phyloP scores from a whole-genome alignment of 1,139 yeast genomes.

The Yamadazyma dushanensis region DNA sequence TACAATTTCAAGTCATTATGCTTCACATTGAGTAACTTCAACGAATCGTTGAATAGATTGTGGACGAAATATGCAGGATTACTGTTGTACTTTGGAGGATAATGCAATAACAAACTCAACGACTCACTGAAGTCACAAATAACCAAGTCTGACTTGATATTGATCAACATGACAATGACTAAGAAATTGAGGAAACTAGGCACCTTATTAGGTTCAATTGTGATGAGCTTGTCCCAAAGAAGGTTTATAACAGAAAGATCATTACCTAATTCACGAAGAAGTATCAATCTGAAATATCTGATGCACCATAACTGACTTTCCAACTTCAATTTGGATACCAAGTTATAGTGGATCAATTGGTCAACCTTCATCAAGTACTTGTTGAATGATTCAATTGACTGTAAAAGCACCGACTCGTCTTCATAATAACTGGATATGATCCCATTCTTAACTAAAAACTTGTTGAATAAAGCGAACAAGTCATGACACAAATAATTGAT shows the following conservation, averaged over 20 bases:
- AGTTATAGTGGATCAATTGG: constrained; percentile 44
- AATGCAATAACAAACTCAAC: constrained; percentile 57
- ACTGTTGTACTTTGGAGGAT: constrained; percentile 36
- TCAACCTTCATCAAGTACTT: constrained; percentile 48
- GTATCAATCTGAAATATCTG: constrained; percentile 58
- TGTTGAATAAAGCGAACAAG: constrained; percentile 45
- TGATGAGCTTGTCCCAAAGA: constrained; percentile 61
- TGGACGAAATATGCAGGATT: constrained; percentile 21
- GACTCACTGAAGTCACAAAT: constrained; percentile 65
- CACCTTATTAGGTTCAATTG: constrained; percentile 26
- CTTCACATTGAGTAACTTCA: constrained; percentile 27
- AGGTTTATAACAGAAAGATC: constrained; percentile 41
- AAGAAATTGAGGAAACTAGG: constrained; percentile 50
- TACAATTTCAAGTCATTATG: constrained; percentile 42
- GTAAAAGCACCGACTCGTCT: constrained; percentile 38
- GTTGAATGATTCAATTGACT: constrained; percentile 49
- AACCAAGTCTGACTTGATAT: constrained; percentile 48
- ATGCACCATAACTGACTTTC: constrained; percentile 70
- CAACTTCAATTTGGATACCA: constrained; percentile 47
- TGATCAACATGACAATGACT: constrained; percentile 51
- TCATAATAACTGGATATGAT: constrained; percentile 43
- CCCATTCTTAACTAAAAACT: constrained; percentile 39
- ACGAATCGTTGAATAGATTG: constrained; percentile 31
- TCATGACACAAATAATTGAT: constrained; percentile 44
- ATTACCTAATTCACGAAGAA: constrained; percentile 59